These are phyloP conservation scores for Podospora pseudopauciseta DNA, from an alignment of 495 filamentous ascomycete species.

Conservation along the genomic window DNA sequence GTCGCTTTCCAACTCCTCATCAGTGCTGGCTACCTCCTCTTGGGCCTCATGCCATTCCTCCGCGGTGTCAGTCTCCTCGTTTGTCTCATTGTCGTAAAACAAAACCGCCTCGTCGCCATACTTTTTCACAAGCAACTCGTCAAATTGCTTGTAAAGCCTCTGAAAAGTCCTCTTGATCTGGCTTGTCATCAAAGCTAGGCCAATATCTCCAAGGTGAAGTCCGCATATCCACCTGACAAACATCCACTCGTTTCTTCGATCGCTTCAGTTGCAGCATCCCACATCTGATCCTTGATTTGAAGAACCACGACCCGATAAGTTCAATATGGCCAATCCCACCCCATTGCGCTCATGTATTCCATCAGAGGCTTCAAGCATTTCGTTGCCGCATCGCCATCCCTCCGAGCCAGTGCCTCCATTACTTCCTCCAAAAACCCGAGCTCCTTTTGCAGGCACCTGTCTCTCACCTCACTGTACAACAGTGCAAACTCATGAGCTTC, in stretches of 20 bases:
- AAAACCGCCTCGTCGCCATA: slow-evolving; percentile 28
- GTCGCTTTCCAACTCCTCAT: neutral
- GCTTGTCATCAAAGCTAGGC: neutral
- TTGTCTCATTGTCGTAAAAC: neutral
- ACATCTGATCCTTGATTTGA: neutral
- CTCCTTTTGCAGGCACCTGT: neutral
- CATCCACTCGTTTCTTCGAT: neutral
- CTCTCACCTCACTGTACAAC: neutral
- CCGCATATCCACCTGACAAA: neutral
- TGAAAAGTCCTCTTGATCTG: neutral
- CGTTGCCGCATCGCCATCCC: neutral
- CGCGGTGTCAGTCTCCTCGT: neutral
- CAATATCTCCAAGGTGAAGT: neutral
- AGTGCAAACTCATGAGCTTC: neutral
- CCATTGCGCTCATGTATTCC: neutral
- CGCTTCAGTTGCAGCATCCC: neutral
- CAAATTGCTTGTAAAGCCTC: neutral
- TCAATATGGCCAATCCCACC: neutral
- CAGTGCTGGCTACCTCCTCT: neutral
- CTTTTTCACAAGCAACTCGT: slow-evolving; percentile 45
- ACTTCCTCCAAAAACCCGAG: neutral
- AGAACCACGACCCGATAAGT: neutral
- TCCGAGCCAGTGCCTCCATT: neutral
- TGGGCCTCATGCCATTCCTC: neutral
- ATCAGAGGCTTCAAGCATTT: neutral